These are phyloP conservation scores for Kwoniella dendrophila DNA, from an alignment of 768 basidiomycete genomes.

Conservation along the genomic window DNA sequence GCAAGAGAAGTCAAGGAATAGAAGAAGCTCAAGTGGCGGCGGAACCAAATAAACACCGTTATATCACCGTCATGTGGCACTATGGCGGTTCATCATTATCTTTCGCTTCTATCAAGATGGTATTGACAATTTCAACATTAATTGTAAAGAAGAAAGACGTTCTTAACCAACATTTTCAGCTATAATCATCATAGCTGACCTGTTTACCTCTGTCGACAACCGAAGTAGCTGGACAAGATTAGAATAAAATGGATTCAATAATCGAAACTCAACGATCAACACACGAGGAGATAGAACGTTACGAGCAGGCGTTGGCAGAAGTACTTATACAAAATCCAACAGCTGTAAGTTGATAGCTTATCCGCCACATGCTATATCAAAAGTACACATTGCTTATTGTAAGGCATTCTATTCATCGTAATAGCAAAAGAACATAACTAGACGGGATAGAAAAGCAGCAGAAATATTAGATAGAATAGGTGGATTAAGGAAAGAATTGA, in stretches of 20 bases:
- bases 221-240: background rate
- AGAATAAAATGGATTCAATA: slow-evolving; percentile 76
- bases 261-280: slow-evolving; percentile 92
- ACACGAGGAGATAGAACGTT: slow-evolving; percentile 93
- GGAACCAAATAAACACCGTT: slow-evolving; percentile 1
- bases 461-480: slow-evolving; percentile 85
- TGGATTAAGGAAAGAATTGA: slow-evolving; percentile 67
- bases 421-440: slow-evolving; percentile 49
- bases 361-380: background rate
- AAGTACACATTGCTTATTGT: no score
- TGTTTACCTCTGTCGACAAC: no score
- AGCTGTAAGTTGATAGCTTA: slow-evolving; percentile 44
- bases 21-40: background rate
- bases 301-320: slow-evolving; percentile 81
- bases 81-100: no score
- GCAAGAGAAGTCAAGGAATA: background rate
- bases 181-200: background rate
- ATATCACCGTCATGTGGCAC: slow-evolving; percentile 3
- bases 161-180: background rate
- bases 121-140: slow-evolving; percentile 2
- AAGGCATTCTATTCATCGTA: background rate
- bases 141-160: background rate
- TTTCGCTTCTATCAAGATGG: background rate
- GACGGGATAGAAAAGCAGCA: slow-evolving; percentile 81
- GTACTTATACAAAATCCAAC: slow-evolving; percentile 65